A percentile compares a stretch with the other conserved stretches of the same genome.
Conservation (phyloP, 2,329 filamentous ascomycete genomes). For the Trichoderma sp. region DNA sequence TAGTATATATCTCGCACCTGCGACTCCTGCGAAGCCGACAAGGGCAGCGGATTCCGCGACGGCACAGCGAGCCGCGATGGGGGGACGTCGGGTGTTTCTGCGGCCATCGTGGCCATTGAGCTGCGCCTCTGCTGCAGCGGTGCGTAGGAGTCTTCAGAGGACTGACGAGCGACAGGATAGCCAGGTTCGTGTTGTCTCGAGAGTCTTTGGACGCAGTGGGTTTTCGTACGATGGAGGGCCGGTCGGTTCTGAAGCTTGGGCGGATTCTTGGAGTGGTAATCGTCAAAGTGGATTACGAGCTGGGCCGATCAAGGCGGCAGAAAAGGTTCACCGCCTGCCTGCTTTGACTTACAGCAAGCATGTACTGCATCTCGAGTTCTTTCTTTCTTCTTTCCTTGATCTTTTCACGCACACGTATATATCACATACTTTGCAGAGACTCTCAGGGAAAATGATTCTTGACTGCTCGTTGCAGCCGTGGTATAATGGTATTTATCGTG, state of each 20-base stretch:
- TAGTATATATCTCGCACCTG: slow-evolving; percentile 82
- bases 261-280: slow-evolving; percentile 17
- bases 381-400: background rate
- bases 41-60: slow-evolving; percentile 76
- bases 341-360: slow-evolving; percentile 11
- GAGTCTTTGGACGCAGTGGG: background rate
- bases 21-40: slow-evolving; percentile 78
- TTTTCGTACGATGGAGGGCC: background rate
- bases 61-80: slow-evolving; percentile 51
- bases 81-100: slow-evolving; percentile 39
- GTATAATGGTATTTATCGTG: slow-evolving; percentile 12
- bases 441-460: background rate
- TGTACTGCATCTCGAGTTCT: background rate
- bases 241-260: slow-evolving; percentile 13
- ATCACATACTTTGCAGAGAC: background rate
- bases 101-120: slow-evolving; percentile 40
- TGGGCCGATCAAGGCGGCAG: slow-evolving; percentile 11
- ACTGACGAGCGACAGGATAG: too few relatives aligned
- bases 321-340: slow-evolving; percentile 30
- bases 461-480: background rate
- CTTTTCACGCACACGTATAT: background rate
- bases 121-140: background rate
- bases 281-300: slow-evolving; percentile 16
- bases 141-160: too few relatives aligned
- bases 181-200: background rate